Conservation (phyloP, 345 rosid genomes). For the Populus alba region DNA sequence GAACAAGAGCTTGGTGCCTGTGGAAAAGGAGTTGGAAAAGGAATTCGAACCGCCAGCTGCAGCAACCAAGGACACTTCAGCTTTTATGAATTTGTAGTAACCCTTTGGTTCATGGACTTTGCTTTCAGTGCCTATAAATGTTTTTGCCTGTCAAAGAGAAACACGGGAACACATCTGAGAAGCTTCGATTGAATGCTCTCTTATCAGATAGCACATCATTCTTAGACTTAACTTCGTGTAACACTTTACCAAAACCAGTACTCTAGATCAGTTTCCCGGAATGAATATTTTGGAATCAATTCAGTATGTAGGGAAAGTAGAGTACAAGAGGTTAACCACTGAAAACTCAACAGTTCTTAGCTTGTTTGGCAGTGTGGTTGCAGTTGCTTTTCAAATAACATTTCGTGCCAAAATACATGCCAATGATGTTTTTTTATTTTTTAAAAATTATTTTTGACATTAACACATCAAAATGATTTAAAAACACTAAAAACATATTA, state of each 20-base stretch:
- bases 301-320: background rate
- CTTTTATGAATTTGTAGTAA: background rate
- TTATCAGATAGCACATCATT: background rate
- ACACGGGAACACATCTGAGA: constrained; percentile 13
- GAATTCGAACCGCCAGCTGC: constrained; percentile 1
- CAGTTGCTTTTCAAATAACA: too few relatives aligned
- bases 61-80: background rate
- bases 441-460: too few relatives aligned
- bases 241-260: background rate
- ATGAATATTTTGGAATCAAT: background rate
- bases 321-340: background rate
- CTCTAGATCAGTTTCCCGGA: background rate
- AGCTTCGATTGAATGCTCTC: background rate
- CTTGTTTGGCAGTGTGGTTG: too few relatives aligned
- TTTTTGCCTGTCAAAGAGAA: constrained; percentile 41
- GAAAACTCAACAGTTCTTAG: too few relatives aligned
- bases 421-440: too few relatives aligned
- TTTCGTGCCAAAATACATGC: too few relatives aligned
- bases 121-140: background rate
- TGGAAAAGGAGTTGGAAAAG: background rate
- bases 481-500: too few relatives aligned
- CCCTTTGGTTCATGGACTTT: background rate
- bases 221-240: background rate
- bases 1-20: background rate
- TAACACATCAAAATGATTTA: too few relatives aligned